Base-by-base conservation (phyloP, 2,329 filamentous ascomycete species). In the Cladophialophora exuberans region DNA sequence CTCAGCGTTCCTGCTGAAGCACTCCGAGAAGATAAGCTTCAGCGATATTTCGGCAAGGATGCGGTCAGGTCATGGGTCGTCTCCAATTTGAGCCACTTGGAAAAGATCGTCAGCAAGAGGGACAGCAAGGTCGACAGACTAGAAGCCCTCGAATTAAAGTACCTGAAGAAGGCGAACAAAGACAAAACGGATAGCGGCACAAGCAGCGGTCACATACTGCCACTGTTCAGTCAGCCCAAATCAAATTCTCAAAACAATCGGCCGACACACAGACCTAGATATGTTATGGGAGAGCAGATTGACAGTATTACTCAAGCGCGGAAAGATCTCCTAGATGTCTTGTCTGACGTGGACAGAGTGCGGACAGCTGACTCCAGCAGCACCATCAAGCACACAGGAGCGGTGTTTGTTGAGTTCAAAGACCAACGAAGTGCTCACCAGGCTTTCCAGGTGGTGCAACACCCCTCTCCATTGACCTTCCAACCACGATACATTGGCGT, bases 321-420 rank as follows among this genome's bases (percentile, higher is more conserved):
- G 45, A 75, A 79, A 2, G 85, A 93, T 69, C 81, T 97, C 17
- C 81, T 85, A 45, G 82, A 82, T 23, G 79, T 92, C 26, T 83
- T 89, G 47, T 85, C 88, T 0, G 81, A 88, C 57, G 85, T 90
- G 20, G 81, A 88, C 45, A 76, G 81, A 39, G 79, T 59, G 13
- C 49, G 54, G 10, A 43, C 56, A 48, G 49, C 46, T 33, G 53
- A 61, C 53, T 42, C 17, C 20, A 44, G 22, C 23, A 15, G 22
- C 25, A 26, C 47, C 33, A 52, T 35, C 11, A 56, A n/a, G 30
- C 49, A 43, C 11, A 58, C 45, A 1, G 85, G 87, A 9, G 87
- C 90, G 18, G 88, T 93, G 7, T 99, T 99, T 64, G 84, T 99
- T 64, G 92, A 97, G 69, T 99, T 97, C 67, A 79, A 82, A 43